Base-by-base conservation (phyloP, 208 protist species). In the Trypanosoma caninum region DNA sequence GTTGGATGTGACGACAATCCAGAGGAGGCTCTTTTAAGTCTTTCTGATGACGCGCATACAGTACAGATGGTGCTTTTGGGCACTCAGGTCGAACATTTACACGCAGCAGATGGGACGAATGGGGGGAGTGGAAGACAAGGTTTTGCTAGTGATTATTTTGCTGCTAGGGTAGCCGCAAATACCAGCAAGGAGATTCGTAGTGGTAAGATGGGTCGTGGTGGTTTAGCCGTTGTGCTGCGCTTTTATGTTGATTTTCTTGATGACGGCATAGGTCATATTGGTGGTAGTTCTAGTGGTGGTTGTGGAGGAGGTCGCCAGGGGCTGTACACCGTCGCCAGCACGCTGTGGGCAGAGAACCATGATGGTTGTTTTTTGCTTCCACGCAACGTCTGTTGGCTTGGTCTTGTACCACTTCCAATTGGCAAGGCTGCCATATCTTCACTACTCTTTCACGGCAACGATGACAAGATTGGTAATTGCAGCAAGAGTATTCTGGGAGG, bases 211-310 rank as follows among this genome's bases (percentile, higher is more conserved):
- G 46, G 48, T 1, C 34, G 64, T 14, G 22, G 25, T 11, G 65
- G 65, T 14, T 59, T 72, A 37, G n/a, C 40, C 1, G 60, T 34
- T 4, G 38, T 72, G 18, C 25, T 72, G 3, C 55, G 50, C 0
- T 59, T 72, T 45, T 14, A 61, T 30, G 65, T 72, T 22, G 57
- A 65, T 22, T 65, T 72, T 22, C 27, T 65, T 44, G 58, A 65
- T 25, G 65, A 72, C 59, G 58, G 48, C 10, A 44, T 59, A 16
- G 6, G n/a, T 4, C 30, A 16, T 37, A 44, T 35, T 31, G 13
- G 34, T 37, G 23, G 13, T 22, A 13, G 23, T 27, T 16, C 10
- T 38, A 18, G 18, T 3, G 18, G 11, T 68, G 25, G 22, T 27
- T 11, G 10, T 16, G 33, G 10, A 16, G 14, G 8, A 20, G 31